These are phyloP conservation scores for Agaricus subrufescens DNA, from an alignment of 768 basidiomycete genomes.

Conservation along the genomic window DNA sequence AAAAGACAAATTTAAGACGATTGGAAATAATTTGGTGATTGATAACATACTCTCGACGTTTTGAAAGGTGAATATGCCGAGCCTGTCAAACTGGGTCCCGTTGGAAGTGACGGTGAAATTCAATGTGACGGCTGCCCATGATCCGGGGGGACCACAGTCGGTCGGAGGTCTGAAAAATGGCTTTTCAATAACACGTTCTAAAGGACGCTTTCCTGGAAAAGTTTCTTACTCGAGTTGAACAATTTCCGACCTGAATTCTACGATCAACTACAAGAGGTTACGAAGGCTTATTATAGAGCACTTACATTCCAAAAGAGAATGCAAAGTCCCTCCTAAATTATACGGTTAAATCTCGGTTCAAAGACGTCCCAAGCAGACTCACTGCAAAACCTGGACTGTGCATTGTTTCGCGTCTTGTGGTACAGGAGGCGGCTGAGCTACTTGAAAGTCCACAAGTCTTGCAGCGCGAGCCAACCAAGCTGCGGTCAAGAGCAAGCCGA, in stretches of 20 bases:
- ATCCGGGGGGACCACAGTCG: slow-evolving; percentile 63
- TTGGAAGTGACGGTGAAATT: slow-evolving; percentile 78
- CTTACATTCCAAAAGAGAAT: slow-evolving; percentile 64
- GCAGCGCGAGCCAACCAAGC: slow-evolving; percentile 23
- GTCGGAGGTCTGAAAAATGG: slow-evolving; percentile 52
- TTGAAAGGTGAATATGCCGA: slow-evolving; percentile 70
- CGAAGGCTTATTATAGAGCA: slow-evolving; percentile 3
- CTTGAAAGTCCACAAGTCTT: slow-evolving; percentile 63
- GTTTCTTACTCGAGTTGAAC: slow-evolving; percentile 49
- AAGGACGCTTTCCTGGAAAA: too few species aligned
- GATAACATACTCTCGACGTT: slow-evolving; percentile 63
- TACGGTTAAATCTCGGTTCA: background rate
- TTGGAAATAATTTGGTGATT: background rate
- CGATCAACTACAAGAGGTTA: background rate
- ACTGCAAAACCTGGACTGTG: slow-evolving; percentile 63
- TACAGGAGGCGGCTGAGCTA: slow-evolving; percentile 68
- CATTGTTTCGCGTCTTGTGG: slow-evolving; percentile 57
- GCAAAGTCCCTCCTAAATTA: slow-evolving; percentile 61
- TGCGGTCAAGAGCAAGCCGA: background rate
- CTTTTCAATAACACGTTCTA: background rate
- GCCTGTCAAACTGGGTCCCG: slow-evolving; percentile 71
- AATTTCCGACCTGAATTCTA: slow-evolving; percentile 47
- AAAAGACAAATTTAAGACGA: background rate
- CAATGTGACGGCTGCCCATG: slow-evolving; percentile 71
- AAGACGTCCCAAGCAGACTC: slow-evolving; percentile 3